These are phyloP conservation scores for Colletotrichum tabaci DNA, from an alignment of 2,329 filamentous ascomycete genomes.

Conservation along the genomic window DNA sequence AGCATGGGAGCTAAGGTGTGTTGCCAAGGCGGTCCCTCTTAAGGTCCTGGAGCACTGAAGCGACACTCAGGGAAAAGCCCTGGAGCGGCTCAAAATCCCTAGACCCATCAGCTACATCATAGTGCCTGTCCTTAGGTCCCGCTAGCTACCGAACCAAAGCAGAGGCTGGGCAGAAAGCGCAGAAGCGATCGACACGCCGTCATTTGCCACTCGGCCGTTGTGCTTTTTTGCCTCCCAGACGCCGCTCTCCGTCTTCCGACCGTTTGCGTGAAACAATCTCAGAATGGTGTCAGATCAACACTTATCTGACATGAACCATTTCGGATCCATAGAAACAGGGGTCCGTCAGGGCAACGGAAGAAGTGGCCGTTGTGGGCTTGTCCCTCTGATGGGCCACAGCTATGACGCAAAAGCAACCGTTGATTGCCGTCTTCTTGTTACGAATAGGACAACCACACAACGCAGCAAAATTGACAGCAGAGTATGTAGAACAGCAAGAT, in stretches of 20 bases:
- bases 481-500: not conserved
- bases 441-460: not conserved
- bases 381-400: not conserved
- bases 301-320: not conserved
- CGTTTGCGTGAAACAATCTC: not conserved
- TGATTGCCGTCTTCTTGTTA: not conserved
- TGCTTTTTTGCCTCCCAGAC: constrained; percentile 3
- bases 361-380: constrained; percentile 7
- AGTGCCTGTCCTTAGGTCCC: not conserved
- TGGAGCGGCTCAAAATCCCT: constrained; percentile 6
- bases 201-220: constrained; percentile 32
- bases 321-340: constrained; percentile 1
- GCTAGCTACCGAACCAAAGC: not conserved
- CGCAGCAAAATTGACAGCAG: not conserved
- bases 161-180: not conserved
- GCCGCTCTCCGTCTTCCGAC: constrained; percentile 24
- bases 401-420: constrained; percentile 31
- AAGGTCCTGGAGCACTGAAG: not conserved
- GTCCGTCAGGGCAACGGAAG: not conserved
- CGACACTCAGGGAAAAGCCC: not conserved
- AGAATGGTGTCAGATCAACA: not conserved
- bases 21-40: not conserved
- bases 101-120: constrained; percentile 26
- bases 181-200: constrained; percentile 28
- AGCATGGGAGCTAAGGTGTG: not conserved